Conservation (phyloP, 495 filamentous ascomycete genomes). For the Lepidopterella palustris region DNA sequence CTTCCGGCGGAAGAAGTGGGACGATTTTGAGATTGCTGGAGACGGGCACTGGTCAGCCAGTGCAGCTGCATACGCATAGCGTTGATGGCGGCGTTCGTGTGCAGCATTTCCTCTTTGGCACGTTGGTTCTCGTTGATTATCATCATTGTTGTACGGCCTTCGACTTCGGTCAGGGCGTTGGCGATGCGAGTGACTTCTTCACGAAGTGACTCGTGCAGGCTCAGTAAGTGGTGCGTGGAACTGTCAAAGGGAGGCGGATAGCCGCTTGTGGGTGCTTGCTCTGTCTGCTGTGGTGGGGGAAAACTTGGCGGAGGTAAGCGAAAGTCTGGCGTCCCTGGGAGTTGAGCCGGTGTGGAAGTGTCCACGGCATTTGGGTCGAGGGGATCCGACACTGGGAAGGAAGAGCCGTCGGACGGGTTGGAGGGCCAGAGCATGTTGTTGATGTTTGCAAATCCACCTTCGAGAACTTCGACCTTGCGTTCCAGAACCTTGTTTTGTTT, state of each 20-base stretch:
- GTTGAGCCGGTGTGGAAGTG: conserved; percentile 11
- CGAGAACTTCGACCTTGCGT: conserved; percentile 53
- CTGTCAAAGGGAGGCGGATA: conserved; percentile 37
- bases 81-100: conserved; percentile 57
- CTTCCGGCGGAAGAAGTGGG: conserved; percentile 9
- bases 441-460: conserved; percentile 48
- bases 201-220: conserved; percentile 61
- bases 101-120: conserved; percentile 60
- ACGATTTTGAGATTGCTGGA: conserved; percentile 37
- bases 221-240: conserved; percentile 54
- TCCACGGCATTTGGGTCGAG: conserved; percentile 20
- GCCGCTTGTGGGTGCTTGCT: conserved; percentile 11
- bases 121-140: conserved; percentile 62
- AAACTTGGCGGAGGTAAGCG: conserved; percentile 24
- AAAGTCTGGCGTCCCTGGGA: conserved; percentile 24
- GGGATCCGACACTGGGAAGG: conserved; percentile 24
- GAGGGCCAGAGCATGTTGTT: conserved; percentile 35
- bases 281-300: conserved; percentile 17
- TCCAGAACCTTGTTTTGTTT: conserved; percentile 50
- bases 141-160: conserved; percentile 60
- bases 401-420: conserved; percentile 18
- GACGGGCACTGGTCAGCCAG: conserved; percentile 58
- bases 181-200: conserved; percentile 56
- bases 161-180: conserved; percentile 54
- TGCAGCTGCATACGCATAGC: conserved; percentile 61